Evolutionary conservation across 2,329 filamentous ascomycete species (phyloP).

Genomic region (Monilinia laxa): DNA sequence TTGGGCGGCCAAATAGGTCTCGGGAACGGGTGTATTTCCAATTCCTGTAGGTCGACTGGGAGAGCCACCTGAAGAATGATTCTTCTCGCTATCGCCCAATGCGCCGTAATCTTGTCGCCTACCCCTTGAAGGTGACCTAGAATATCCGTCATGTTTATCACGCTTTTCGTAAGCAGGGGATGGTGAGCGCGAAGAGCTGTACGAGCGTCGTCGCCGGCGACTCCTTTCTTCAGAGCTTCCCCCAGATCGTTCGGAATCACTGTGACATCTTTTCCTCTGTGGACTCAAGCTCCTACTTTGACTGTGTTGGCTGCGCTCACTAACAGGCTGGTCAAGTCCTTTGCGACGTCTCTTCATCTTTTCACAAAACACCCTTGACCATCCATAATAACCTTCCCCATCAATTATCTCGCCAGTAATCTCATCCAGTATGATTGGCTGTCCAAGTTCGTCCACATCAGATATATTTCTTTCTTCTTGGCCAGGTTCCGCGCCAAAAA

Average conservation of each 20-base stretch:
- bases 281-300: constrained; percentile 36
- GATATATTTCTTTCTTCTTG: constrained; percentile 50
- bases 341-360: constrained; percentile 66
- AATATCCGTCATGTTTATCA: constrained; percentile 23
- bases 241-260: constrained; percentile 32
- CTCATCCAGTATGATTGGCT: constrained; percentile 63
- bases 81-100: constrained; percentile 6
- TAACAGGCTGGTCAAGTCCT: constrained; percentile 28
- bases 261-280: constrained; percentile 36
- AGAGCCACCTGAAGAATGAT: constrained; percentile 8
- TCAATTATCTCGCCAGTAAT: constrained; percentile 60
- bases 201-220: constrained; percentile 35
- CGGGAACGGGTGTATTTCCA: constrained; percentile 22
- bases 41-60: constrained; percentile 22
- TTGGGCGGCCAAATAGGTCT: constrained; percentile 4
- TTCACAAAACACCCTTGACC: constrained; percentile 77
- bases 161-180: constrained; percentile 29
- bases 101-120: constrained; percentile 25
- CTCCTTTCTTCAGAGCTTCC: constrained; percentile 30
- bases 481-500: constrained; percentile 58
- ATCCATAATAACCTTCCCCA: constrained; percentile 82
- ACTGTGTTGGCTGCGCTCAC: constrained; percentile 27
- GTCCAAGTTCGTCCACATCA: constrained; percentile 76
- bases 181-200: constrained; percentile 36
- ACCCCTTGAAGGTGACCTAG: constrained; percentile 29